phyloP scores from a whole-genome alignment of 108 stramenopile genomes.

The Conticribra weissflogii region DNA sequence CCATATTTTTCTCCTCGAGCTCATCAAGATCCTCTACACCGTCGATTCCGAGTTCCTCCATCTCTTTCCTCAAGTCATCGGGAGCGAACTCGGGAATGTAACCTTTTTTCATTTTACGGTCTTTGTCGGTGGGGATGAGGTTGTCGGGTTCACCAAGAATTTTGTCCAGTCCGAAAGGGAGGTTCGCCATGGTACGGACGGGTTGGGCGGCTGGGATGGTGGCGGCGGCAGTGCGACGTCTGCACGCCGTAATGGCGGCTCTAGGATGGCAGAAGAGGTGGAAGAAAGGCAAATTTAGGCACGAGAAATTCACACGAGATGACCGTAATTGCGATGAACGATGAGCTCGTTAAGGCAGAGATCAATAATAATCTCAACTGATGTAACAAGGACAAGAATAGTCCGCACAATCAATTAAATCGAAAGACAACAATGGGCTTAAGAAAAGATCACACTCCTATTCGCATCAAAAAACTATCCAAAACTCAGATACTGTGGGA shows the following conservation, averaged over 20 bases:
- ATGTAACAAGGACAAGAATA: no score
- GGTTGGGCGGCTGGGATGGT: neutral
- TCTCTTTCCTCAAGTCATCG: conserved; percentile 77
- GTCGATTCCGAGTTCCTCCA: conserved; percentile 85
- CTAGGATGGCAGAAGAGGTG: neutral
- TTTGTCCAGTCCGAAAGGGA: conserved; percentile 86
- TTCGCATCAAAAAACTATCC: neutral
- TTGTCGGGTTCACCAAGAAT: conserved; percentile 85
- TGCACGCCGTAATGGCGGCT: neutral
- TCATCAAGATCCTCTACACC: conserved; percentile 86
- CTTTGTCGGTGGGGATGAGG: conserved; percentile 81
- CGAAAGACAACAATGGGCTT: neutral
- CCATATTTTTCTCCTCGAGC: conserved; percentile 83
- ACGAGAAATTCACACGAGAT: neutral
- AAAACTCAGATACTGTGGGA: neutral
- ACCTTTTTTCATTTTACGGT: conserved; percentile 62
- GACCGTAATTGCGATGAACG: no score
- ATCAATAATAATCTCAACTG: no score
- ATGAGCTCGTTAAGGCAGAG: no score
- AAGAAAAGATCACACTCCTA: neutral
- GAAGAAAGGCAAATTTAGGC: neutral
- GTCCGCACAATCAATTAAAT: no score
- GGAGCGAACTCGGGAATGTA: conserved; percentile 77
- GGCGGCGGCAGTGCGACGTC: no score
- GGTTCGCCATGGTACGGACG: conserved; percentile 49